These are phyloP conservation scores for Mycosphaerella sp. DNA, from an alignment of 2,329 filamentous ascomycete genomes.

Conservation along the genomic window DNA sequence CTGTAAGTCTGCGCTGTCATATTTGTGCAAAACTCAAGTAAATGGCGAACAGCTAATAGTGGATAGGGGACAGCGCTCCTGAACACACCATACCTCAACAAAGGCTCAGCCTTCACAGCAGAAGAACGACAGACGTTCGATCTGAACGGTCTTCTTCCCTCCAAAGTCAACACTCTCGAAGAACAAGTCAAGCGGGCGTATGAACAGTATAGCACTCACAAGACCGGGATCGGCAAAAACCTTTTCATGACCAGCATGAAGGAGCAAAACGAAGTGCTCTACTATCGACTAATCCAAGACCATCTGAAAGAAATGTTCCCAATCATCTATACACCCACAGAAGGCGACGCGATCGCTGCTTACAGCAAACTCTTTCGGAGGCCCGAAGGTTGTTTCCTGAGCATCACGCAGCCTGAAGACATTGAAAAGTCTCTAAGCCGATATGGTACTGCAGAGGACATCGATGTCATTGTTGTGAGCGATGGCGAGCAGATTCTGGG, in stretches of 20 bases:
- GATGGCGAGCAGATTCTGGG: slow-evolving; percentile 69
- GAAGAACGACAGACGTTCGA: slow-evolving; percentile 65
- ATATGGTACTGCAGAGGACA: slow-evolving; percentile 64
- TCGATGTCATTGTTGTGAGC: slow-evolving; percentile 84
- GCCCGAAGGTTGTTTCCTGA: slow-evolving; percentile 76
- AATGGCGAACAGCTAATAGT: background rate
- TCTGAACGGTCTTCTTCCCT: slow-evolving; percentile 66
- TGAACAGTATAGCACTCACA: slow-evolving; percentile 62
- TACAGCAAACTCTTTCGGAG: slow-evolving; percentile 72
- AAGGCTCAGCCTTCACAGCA: slow-evolving; percentile 69
- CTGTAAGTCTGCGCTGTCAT: background rate
- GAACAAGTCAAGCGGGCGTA: slow-evolving; percentile 74
- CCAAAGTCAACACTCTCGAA: slow-evolving; percentile 66
- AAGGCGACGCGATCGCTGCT: slow-evolving; percentile 80
- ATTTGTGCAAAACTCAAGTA: background rate
- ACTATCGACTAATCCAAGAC: slow-evolving; percentile 68
- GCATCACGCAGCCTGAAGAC: slow-evolving; percentile 57
- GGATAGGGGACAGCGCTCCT: slow-evolving; percentile 44
- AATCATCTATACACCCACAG: slow-evolving; percentile 85
- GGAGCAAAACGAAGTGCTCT: slow-evolving; percentile 78
- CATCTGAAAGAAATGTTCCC: slow-evolving; percentile 84
- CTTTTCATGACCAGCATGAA: slow-evolving; percentile 81
- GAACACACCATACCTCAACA: slow-evolving; percentile 67
- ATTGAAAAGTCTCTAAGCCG: slow-evolving; percentile 61
- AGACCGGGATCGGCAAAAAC: slow-evolving; percentile 70